phyloP scores from a whole-genome alignment of 768 basidiomycete species.

The Ephemerocybe angulata region DNA sequence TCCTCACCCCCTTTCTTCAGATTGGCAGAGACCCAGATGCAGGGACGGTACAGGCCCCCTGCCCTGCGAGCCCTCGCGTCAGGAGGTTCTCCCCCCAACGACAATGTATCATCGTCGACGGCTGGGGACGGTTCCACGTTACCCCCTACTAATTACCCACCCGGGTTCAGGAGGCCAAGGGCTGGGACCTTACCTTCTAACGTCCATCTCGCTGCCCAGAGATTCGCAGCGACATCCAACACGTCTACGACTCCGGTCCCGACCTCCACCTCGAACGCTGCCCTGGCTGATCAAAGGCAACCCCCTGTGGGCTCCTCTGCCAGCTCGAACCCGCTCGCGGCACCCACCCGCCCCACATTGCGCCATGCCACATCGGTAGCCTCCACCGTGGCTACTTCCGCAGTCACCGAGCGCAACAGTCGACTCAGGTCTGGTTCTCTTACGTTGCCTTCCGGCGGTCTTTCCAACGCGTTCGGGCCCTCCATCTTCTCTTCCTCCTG shows the following conservation, averaged over 20 bases:
- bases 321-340: conserved; percentile 36
- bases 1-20: conserved; percentile 10
- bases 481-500: conserved; percentile 90
- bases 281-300: conserved; percentile 46
- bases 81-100: conserved; percentile 71
- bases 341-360: conserved; percentile 59
- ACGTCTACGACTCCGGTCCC: conserved; percentile 42
- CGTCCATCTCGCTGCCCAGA: conserved; percentile 82
- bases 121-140: conserved; percentile 54
- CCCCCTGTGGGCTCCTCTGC: conserved; percentile 39
- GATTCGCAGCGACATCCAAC: conserved; percentile 66
- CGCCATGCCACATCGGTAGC: conserved; percentile 74
- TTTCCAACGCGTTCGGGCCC: conserved; percentile 81
- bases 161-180: conserved; percentile 91
- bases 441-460: conserved; percentile 74
- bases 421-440: conserved; percentile 91
- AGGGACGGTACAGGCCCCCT: conserved; percentile 73
- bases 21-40: conserved; percentile 57
- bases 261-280: conserved; percentile 26
- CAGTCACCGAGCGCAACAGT: conserved; percentile 64
- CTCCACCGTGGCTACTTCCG: conserved; percentile 50
- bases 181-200: conserved; percentile 98
- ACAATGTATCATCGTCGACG: conserved; percentile 49
- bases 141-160: conserved; percentile 74
- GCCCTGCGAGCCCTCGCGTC: conserved; percentile 70